A percentile compares a stretch with the other conserved stretches of the same genome.
Evolutionary conservation across 495 filamentous ascomycete genomes (phyloP).

Genomic region (Achaetomiella virescens): DNA sequence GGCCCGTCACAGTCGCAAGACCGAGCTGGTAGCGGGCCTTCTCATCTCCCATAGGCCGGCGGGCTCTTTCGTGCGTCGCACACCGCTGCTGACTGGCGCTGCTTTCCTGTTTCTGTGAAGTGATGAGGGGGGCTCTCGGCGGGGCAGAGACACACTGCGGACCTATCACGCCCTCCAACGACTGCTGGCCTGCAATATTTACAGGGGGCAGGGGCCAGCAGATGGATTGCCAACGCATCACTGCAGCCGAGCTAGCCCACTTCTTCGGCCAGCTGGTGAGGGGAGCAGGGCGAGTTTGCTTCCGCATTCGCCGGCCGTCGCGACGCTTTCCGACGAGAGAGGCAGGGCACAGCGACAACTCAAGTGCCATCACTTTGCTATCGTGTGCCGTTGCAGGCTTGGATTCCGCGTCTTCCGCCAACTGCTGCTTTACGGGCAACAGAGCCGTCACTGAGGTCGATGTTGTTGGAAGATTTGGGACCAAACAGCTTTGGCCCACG

Average conservation of each 20-base stretch:
- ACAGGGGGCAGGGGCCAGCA: slow-evolving; percentile 28
- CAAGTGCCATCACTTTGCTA: background rate
- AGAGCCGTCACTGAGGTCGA: background rate
- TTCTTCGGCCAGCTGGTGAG: slow-evolving; percentile 14
- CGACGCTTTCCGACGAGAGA: slow-evolving; percentile 1
- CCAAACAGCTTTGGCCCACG: too few relatives aligned
- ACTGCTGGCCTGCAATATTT: slow-evolving; percentile 24
- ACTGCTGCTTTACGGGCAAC: background rate
- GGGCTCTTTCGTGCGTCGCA: slow-evolving; percentile 13
- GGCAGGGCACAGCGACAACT: background rate
- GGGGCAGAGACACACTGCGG: slow-evolving; percentile 21
- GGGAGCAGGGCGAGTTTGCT: slow-evolving; percentile 1
- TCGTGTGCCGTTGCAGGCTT: background rate
- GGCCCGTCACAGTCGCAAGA: slow-evolving; percentile 28
- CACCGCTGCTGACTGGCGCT: slow-evolving; percentile 22
- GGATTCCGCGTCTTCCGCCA: slow-evolving; percentile 5
- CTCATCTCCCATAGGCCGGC: slow-evolving; percentile 27
- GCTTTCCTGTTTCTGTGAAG: slow-evolving; percentile 23
- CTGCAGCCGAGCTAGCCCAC: slow-evolving; percentile 30
- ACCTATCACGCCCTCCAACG: slow-evolving; percentile 29
- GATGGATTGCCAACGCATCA: slow-evolving; percentile 34
- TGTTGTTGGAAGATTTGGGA: too few relatives aligned
- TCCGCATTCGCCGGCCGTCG: slow-evolving; percentile 19
- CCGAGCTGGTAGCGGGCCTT: slow-evolving; percentile 30
- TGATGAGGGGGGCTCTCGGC: slow-evolving; percentile 13